Evolutionary conservation across 1,284 basidiomycete species (phyloP).

Genomic region (Trichosporon ovoides): DNA sequence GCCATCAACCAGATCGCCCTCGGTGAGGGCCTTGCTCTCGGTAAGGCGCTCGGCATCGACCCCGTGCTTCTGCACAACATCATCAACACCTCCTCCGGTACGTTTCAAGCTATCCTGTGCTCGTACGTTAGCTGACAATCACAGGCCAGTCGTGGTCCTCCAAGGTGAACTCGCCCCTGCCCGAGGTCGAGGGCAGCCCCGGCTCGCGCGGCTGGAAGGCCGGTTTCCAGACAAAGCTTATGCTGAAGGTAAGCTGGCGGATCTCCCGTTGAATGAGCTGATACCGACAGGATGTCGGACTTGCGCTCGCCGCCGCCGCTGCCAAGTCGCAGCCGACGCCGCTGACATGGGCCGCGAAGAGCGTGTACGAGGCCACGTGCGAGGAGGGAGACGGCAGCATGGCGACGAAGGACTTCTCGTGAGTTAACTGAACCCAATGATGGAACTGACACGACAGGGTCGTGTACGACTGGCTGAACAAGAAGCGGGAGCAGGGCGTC

Average conservation of each 20-base stretch:
- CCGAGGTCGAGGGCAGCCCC: slow-evolving; percentile 32
- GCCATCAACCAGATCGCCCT: slow-evolving; percentile 47
- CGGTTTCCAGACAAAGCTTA: slow-evolving; percentile 41
- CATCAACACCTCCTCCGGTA: slow-evolving; percentile 41
- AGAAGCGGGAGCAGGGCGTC: slow-evolving; percentile 36
- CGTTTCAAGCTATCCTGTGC: not conserved
- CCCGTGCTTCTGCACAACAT: slow-evolving; percentile 36
- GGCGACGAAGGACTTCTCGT: slow-evolving; percentile 44
- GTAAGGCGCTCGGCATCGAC: slow-evolving; percentile 37
- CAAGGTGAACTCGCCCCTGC: slow-evolving; percentile 37
- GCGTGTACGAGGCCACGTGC: slow-evolving; percentile 40
- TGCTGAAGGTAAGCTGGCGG: slow-evolving; percentile 44
- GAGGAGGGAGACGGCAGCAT: slow-evolving; percentile 30
- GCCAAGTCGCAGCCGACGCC: slow-evolving; percentile 35
- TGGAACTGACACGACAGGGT: slow-evolving; percentile 25
- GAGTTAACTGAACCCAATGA: slow-evolving; percentile 2
- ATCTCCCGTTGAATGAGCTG: not conserved
- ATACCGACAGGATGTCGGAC: slow-evolving; percentile 34
- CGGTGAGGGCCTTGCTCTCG: slow-evolving; percentile 41
- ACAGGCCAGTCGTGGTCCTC: slow-evolving; percentile 46
- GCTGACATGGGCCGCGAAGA: slow-evolving; percentile 40
- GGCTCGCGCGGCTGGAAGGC: slow-evolving; percentile 36
- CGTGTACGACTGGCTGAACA: slow-evolving; percentile 43
- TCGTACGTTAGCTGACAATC: not conserved
- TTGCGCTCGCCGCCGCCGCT: slow-evolving; percentile 39